Evolutionary conservation across 2,329 filamentous ascomycete genomes (phyloP).

Genomic region (Emergomyces orientalis): DNA sequence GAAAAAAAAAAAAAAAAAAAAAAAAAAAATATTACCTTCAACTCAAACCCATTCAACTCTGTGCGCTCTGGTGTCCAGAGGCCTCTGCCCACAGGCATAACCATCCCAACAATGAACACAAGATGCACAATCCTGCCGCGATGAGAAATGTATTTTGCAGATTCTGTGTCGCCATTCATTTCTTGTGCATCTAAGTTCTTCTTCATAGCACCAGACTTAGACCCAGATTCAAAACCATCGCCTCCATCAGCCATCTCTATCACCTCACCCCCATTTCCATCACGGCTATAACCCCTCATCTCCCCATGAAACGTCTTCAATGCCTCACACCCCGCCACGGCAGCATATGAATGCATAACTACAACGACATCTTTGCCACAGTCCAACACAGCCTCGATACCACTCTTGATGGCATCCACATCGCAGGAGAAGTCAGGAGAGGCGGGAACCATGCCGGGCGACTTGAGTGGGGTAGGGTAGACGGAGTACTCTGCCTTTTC

Average conservation of each 20-base stretch:
- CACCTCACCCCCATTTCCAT: not conserved
- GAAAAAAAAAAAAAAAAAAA: not conserved
- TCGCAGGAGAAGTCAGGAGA: conserved; percentile 11
- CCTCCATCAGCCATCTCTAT: not conserved
- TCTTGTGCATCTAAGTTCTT: not conserved
- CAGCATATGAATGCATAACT: conserved; percentile 17
- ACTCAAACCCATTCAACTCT: not conserved
- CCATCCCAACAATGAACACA: conserved; percentile 9
- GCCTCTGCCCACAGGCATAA: conserved; percentile 3
- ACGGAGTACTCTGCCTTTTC: conserved; percentile 12
- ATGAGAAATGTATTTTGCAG: not conserved
- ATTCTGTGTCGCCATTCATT: not conserved
- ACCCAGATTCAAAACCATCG: not conserved
- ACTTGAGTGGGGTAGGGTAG: conserved; percentile 8
- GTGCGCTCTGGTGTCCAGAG: conserved; percentile 7
- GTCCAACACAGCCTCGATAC: conserved; percentile 14
- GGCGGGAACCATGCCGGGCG: conserved; percentile 3
- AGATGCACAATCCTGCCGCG: conserved; percentile 11
- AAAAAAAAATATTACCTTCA: not conserved
- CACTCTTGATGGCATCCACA: conserved; percentile 9
- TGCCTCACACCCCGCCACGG: conserved; percentile 16
- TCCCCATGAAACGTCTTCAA: conserved; percentile 12
- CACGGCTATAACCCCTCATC: not conserved
- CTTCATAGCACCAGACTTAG: not conserved
- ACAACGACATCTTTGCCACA: conserved; percentile 14